Evolutionary conservation across 768 basidiomycete species (phyloP), one percentile per base, ranked within the genome.

Genomic region (Boletus insuetus): DNA sequence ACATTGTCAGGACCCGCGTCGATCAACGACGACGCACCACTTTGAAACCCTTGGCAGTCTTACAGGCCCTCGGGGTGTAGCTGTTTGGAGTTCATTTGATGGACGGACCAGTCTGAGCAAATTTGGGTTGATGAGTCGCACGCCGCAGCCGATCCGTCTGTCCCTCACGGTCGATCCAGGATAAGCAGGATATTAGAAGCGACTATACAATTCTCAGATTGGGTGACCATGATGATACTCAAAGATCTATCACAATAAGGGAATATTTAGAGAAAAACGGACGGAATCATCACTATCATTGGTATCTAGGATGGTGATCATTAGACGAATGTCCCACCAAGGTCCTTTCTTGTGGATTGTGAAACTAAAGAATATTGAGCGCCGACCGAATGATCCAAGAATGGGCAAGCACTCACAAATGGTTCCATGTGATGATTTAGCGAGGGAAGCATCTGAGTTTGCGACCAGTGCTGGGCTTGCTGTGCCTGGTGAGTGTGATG

Each of bases 361-460:
- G 58, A 67, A 56, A 66, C 62, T 65, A 31, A 29, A 14, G 7
- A 13, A n/a, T 31, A 34, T 53, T 58, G 47, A 67, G 60, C 44
- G 47, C 55, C 41, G 42, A 49, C 24, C 24, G 22, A 59, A 51
- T 44, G 19, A 13, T 4, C 49, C 22, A 44, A 54, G 22, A 42
- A 35, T 45, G 49, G 39, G 48, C 14, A 44, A 49, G 22, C 6
- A 74, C 86, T 75, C 70, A 91, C 89, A 69, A 82, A 89, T 53
- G 85, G 69, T 44, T 89, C 84, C 66, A 85, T 76, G 14, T 80
- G 75, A 29, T 29, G 26, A 60, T 85, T 80, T 48, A 79, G 60
- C 19, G 80, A 74, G 26, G 75, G 68, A 52, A 77, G 63, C 56
- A 79, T 66, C 17, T 70, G 69, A 38, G 78, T 65, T n/a, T 79